phyloP scores from a whole-genome alignment of 2,329 filamentous ascomycete species.

The Colletotrichum sp. region DNA sequence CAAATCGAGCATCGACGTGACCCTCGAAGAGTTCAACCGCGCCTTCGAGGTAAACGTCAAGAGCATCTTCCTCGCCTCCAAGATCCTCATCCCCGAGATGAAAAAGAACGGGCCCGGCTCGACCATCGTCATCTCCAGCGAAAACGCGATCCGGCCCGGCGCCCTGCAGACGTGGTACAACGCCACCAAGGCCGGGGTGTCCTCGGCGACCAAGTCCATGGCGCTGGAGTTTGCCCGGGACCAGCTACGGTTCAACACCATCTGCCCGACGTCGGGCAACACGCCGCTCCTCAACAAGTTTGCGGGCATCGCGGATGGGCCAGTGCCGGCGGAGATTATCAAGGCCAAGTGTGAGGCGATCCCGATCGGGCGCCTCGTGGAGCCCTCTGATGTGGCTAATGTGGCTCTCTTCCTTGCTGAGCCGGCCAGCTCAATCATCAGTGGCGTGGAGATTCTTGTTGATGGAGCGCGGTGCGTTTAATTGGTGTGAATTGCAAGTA shows the following conservation, averaged over 20 bases:
- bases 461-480: not conserved
- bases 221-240: slow-evolving; percentile 8
- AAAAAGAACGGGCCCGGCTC: slow-evolving; percentile 8
- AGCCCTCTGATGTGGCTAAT: not conserved
- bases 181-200: slow-evolving; percentile 11
- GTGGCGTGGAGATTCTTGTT: not conserved
- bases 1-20: slow-evolving; percentile 1
- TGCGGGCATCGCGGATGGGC: not conserved
- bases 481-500: too few relatives aligned
- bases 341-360: not conserved
- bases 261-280: slow-evolving; percentile 7
- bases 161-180: slow-evolving; percentile 10
- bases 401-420: not conserved
- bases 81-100: slow-evolving; percentile 9
- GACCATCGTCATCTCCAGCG: slow-evolving; percentile 1
- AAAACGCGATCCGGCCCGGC: not conserved
- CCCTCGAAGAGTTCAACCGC: not conserved
- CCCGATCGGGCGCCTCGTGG: not conserved
- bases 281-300: not conserved
- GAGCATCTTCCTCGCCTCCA: slow-evolving; percentile 5
- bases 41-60: slow-evolving; percentile 15
- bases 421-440: not conserved
- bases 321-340: not conserved
- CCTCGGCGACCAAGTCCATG: slow-evolving; percentile 6
- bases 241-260: slow-evolving; percentile 8